Evolutionary conservation across 352 stramenopile species (phyloP).

Genomic region (Albugo candida): DNA sequence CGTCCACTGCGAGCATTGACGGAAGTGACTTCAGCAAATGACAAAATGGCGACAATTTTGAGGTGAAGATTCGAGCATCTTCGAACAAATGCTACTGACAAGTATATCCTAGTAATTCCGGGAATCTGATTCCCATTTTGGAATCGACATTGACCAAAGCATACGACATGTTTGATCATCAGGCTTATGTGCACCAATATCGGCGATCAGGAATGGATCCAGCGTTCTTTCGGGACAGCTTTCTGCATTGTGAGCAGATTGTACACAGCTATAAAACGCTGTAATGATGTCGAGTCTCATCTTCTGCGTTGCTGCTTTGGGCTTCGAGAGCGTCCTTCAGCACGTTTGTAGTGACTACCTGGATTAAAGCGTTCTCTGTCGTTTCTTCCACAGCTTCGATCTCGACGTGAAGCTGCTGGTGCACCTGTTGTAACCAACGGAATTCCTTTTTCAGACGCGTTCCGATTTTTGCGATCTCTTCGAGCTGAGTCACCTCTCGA

Average conservation of each 20-base stretch:
- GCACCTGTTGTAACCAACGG: neutral
- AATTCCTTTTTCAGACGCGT: constrained; percentile 11
- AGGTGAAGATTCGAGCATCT: neutral
- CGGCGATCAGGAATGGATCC: constrained; percentile 25
- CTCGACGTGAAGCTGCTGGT: constrained; percentile 12
- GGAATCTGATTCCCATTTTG: constrained; percentile 27
- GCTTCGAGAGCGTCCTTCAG: constrained; percentile 13
- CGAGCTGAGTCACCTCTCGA: constrained; percentile 14
- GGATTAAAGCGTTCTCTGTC: constrained; percentile 1
- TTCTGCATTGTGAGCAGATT: constrained; percentile 51
- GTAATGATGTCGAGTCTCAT: constrained; percentile 12
- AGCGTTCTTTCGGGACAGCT: constrained; percentile 39
- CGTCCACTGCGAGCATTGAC: constrained; percentile 28
- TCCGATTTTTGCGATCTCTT: constrained; percentile 18
- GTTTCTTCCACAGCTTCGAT: constrained; percentile 17
- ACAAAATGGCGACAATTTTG: neutral
- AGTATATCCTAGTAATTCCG: constrained; percentile 28
- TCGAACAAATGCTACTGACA: neutral
- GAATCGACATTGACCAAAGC: constrained; percentile 29
- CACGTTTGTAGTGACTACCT: constrained; percentile 1
- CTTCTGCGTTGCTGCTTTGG: constrained; percentile 27
- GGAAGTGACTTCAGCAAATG: constrained; percentile 1
- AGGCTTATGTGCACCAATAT: constrained; percentile 51
- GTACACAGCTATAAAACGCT: constrained; percentile 32
- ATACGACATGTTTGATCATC: constrained; percentile 41